phyloP scores from a whole-genome alignment of 2,329 filamentous ascomycete genomes.

The Dactylellina haptotyla region DNA sequence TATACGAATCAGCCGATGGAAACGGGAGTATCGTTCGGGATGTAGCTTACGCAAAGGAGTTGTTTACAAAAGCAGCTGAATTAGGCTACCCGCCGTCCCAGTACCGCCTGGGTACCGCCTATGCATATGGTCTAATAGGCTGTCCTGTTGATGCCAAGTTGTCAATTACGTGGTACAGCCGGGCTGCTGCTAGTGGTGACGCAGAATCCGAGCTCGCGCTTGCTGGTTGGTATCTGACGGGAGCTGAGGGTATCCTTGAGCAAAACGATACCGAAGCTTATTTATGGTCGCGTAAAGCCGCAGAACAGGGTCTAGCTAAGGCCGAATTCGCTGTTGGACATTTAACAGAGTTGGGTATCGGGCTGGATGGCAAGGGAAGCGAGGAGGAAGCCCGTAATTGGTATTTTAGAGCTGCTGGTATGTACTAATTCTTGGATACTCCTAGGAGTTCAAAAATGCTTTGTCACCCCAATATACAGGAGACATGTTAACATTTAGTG shows the following conservation, averaged over 20 bases:
- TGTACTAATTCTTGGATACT: conserved; percentile 63
- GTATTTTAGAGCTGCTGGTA: conserved; percentile 97
- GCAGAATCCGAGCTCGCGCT: conserved; percentile 89
- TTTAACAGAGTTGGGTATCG: conserved; percentile 95
- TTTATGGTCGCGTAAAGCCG: conserved; percentile 94
- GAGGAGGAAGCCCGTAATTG: conserved; percentile 95
- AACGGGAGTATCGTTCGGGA: conserved; percentile 79
- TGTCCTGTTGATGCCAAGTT: conserved; percentile 82
- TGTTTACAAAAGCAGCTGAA: conserved; percentile 86
- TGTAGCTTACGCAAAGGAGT: conserved; percentile 78
- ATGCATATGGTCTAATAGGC: conserved; percentile 86
- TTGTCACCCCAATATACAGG: conserved; percentile 10
- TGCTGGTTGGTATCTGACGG: conserved; percentile 94
- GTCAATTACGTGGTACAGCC: conserved; percentile 93
- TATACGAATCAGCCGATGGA: conserved; percentile 68
- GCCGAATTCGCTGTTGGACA: conserved; percentile 99
- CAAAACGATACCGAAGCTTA: conserved; percentile 97
- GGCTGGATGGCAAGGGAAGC: conserved; percentile 74
- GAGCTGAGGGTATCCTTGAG: conserved; percentile 83
- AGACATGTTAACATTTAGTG: conserved; percentile 23
- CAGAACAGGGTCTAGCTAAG: conserved; percentile 85
- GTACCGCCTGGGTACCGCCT: conserved; percentile 85
- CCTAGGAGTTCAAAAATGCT: neutral
- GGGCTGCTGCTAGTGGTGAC: conserved; percentile 89
- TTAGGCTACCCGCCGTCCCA: conserved; percentile 96